A percentile compares a stretch with the other conserved stretches of the same genome.
These are phyloP conservation scores for Quercus robur DNA, from an alignment of 306 rosid species.

Conservation along the genomic window DNA sequence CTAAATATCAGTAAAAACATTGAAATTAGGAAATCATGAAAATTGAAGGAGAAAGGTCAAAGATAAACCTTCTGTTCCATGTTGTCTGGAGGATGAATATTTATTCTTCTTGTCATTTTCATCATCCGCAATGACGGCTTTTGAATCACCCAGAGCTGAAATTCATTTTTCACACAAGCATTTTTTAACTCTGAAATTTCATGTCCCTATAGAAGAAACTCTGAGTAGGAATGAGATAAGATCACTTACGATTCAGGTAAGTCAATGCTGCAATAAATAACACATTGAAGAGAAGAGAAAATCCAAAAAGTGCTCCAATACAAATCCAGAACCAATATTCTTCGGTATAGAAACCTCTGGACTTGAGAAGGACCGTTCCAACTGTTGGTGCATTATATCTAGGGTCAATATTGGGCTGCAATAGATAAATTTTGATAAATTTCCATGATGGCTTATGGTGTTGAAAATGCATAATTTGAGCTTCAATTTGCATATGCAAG, in stretches of 20 bases:
- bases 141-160: slow-evolving; percentile 56
- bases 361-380: slow-evolving; percentile 55
- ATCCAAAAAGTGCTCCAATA: slow-evolving; percentile 63
- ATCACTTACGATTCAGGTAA: slow-evolving; percentile 56
- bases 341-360: slow-evolving; percentile 55
- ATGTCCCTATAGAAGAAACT: neutral
- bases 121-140: slow-evolving; percentile 36
- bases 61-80: slow-evolving; percentile 9
- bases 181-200: neutral
- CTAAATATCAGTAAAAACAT: neutral
- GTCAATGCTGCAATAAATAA: slow-evolving; percentile 52
- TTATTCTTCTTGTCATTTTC: slow-evolving; percentile 18
- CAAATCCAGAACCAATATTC: slow-evolving; percentile 79
- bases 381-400: slow-evolving; percentile 49
- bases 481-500: neutral
- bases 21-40: neutral
- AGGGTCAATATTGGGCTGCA: slow-evolving; percentile 53
- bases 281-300: slow-evolving; percentile 59
- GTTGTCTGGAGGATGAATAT: slow-evolving; percentile 10
- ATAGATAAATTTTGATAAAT: neutral
- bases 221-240: neutral
- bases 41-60: neutral
- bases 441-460: neutral
- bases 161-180: slow-evolving; percentile 1
- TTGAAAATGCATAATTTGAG: neutral